These are phyloP conservation scores for Babesia caballi DNA, from an alignment of 169 alveolate species.

Conservation along the genomic window DNA sequence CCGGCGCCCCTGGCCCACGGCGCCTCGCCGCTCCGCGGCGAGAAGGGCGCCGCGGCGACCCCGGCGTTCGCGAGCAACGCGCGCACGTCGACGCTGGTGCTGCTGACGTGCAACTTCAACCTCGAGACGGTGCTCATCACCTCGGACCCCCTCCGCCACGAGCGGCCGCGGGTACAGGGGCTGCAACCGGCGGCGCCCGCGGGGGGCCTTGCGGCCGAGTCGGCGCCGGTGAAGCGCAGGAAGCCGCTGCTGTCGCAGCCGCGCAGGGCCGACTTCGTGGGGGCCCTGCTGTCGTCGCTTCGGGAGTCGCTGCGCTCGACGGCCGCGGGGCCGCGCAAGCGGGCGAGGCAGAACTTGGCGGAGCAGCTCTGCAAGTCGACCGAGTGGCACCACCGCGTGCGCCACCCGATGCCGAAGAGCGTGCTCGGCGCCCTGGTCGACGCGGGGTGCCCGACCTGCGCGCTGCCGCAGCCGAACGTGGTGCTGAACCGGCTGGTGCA, in stretches of 20 bases:
- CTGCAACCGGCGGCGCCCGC: not conserved
- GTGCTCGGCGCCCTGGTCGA: constrained; percentile 22
- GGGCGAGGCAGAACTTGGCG: constrained; percentile 11
- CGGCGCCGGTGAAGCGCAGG: not conserved
- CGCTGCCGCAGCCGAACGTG: constrained; percentile 57
- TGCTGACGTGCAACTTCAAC: constrained; percentile 38
- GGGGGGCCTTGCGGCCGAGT: not conserved
- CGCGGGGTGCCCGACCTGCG: constrained; percentile 49
- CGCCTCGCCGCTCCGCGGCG: not conserved
- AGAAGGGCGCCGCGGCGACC: not conserved
- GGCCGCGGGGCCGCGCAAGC: constrained; percentile 5
- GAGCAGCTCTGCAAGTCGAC: constrained; percentile 34
- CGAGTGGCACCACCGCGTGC: constrained; percentile 31
- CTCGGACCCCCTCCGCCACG: not conserved
- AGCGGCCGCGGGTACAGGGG: not conserved
- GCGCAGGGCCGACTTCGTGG: not conserved
- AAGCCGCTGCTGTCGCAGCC: not conserved
- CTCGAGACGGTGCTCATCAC: constrained; percentile 21
- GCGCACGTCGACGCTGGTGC: constrained; percentile 10
- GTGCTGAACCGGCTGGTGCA: constrained; percentile 26
- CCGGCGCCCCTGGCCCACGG: constrained; percentile 6
- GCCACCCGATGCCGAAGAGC: constrained; percentile 37
- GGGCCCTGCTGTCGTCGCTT: not conserved
- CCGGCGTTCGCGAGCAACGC: not conserved
- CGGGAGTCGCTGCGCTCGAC: not conserved